Evolutionary conservation across 139 green algal species (phyloP).

Genomic region (Micractinium conductrix): DNA sequence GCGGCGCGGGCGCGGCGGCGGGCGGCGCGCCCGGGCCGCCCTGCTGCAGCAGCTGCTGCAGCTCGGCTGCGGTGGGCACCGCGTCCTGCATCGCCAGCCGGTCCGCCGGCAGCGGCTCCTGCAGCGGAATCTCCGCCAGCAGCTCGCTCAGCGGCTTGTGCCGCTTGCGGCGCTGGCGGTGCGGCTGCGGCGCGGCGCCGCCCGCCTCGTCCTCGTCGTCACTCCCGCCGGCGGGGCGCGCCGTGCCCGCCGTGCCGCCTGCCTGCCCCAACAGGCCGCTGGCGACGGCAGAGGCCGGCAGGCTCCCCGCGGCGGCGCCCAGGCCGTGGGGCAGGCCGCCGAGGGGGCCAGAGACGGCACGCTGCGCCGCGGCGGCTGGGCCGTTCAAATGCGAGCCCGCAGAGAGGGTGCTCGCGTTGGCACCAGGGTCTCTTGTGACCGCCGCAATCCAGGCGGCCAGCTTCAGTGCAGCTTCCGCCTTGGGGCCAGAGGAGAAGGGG

Average conservation of each 20-base stretch:
- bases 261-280: neutral
- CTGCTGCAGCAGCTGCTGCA: neutral
- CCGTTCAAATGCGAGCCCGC: neutral
- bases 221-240: neutral
- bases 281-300: neutral
- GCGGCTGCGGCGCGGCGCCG: neutral
- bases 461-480: slow-evolving; percentile 19
- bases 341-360: neutral
- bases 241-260: neutral
- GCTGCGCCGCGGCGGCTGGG: neutral
- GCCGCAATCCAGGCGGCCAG: slow-evolving; percentile 21
- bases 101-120: neutral
- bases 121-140: slow-evolving; percentile 14
- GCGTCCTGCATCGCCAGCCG: slow-evolving; percentile 6
- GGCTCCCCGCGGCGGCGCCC: neutral
- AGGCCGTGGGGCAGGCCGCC: neutral
- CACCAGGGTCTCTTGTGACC: neutral
- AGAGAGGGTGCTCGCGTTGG: neutral
- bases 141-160: slow-evolving; percentile 25
- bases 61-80: neutral
- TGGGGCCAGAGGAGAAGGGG: slow-evolving; percentile 16
- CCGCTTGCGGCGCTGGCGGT: slow-evolving; percentile 19
- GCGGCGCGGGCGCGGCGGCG: no score
- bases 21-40: neutral
- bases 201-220: neutral